Evolutionary conservation across 2,329 filamentous ascomycete genomes (phyloP).

Genomic region (Hypoxylon sp.): DNA sequence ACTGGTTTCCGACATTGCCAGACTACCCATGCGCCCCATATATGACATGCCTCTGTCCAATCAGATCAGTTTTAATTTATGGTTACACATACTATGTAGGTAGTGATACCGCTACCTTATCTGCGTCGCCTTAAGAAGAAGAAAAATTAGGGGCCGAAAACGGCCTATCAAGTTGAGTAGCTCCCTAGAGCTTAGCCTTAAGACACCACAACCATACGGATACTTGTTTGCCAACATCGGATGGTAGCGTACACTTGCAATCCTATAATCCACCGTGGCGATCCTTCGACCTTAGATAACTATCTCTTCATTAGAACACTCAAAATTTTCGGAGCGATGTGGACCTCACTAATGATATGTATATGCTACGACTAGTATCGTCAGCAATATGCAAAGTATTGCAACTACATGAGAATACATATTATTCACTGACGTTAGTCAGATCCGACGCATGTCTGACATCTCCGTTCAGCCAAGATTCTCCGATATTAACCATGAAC

Average conservation of each 20-base stretch:
- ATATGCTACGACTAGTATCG: neutral
- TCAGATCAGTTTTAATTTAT: constrained; percentile 26
- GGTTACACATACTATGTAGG: constrained; percentile 28
- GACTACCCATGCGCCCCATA: constrained; percentile 34
- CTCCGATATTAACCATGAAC: constrained; percentile 17
- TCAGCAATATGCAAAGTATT: constrained; percentile 21
- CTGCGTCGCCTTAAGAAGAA: constrained; percentile 22
- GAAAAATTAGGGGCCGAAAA: constrained; percentile 31
- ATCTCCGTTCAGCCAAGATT: constrained; percentile 8
- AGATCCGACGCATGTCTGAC: constrained; percentile 12
- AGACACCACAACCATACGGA: constrained; percentile 3
- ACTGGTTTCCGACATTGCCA: constrained; percentile 41
- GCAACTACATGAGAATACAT: constrained; percentile 14
- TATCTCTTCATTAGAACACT: neutral
- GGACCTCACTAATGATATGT: neutral
- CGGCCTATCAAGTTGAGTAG: constrained; percentile 31
- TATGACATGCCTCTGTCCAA: constrained; percentile 20
- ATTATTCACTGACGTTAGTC: constrained; percentile 22
- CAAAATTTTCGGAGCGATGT: neutral
- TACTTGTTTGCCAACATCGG: neutral
- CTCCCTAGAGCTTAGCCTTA: constrained; percentile 2
- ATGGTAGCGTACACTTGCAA: constrained; percentile 4
- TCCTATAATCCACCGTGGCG: neutral
- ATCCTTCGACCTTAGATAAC: constrained; percentile 1
- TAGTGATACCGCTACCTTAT: constrained; percentile 37